These are phyloP conservation scores for Conticribra guillardii DNA, from an alignment of 108 stramenopile species.

Conservation along the genomic window DNA sequence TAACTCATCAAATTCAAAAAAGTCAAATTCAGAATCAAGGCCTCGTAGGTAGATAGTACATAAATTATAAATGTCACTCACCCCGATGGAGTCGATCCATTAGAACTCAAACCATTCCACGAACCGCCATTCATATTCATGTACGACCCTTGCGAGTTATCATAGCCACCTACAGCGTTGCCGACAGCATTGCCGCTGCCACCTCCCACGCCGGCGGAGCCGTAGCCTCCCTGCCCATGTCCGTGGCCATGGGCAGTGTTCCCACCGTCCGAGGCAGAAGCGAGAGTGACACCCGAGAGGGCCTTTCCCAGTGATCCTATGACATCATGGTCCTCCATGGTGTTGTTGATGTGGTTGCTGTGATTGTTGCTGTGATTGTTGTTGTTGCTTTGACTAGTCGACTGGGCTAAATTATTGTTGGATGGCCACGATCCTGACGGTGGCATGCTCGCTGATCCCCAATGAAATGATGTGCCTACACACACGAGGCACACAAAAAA, in stretches of 20 bases:
- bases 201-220: background rate
- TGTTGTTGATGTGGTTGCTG: too few species aligned
- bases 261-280: background rate
- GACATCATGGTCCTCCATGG: constrained; percentile 27
- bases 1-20: background rate
- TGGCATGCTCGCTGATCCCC: too few species aligned
- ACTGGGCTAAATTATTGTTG: too few species aligned
- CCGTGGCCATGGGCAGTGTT: background rate
- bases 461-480: too few species aligned
- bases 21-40: too few species aligned
- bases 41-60: too few species aligned
- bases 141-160: background rate
- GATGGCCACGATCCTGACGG: too few species aligned
- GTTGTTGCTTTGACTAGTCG: too few species aligned
- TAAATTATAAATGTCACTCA: constrained; percentile 3
- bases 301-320: constrained; percentile 35
- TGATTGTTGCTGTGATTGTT: too few species aligned
- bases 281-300: constrained; percentile 27
- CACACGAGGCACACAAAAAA: too few species aligned
- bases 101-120: constrained; percentile 8
- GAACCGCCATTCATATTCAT: constrained; percentile 3
- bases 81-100: constrained; percentile 12
- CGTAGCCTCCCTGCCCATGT: constrained; percentile 2
- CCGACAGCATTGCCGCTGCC: background rate
- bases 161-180: background rate